Conservation (phyloP, 2,329 filamentous ascomycete genomes). For the Fusarium sp. region DNA sequence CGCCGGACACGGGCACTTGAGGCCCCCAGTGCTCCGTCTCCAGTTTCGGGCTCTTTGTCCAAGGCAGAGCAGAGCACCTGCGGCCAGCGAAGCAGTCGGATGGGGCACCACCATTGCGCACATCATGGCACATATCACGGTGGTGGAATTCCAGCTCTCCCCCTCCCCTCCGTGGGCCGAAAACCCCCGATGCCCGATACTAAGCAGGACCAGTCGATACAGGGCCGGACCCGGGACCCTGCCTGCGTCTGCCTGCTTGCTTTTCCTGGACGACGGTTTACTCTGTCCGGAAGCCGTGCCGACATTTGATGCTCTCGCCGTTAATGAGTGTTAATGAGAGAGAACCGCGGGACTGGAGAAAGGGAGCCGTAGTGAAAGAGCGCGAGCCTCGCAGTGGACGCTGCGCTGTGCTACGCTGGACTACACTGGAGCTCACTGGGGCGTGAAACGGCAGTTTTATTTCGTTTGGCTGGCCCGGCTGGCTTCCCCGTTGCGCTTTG, state of each 20-base stretch:
- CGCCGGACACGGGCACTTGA: conserved; percentile 14
- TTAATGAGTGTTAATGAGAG: conserved; percentile 17
- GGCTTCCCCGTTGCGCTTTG: conserved; percentile 39
- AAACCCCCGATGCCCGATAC: conserved; percentile 28
- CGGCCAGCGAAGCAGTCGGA: neutral
- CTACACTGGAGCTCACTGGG: conserved; percentile 27
- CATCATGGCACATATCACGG: conserved; percentile 29
- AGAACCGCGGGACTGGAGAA: conserved; percentile 31
- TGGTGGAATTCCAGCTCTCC: conserved; percentile 7
- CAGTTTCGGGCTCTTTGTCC: conserved; percentile 16
- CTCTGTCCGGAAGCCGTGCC: conserved; percentile 26
- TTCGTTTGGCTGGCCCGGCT: conserved; percentile 41
- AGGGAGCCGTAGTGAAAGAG: conserved; percentile 32
- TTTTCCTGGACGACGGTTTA: conserved; percentile 19
- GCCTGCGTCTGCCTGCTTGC: conserved; percentile 3
- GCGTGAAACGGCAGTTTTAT: conserved; percentile 39
- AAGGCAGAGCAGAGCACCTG: neutral
- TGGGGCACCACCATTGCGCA: conserved; percentile 5
- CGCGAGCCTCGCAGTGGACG: conserved; percentile 36
- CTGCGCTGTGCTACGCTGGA: conserved; percentile 28
- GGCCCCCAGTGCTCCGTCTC: conserved; percentile 19
- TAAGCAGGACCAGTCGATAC: conserved; percentile 5
- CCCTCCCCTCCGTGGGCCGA: conserved; percentile 17
- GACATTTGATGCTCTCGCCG: conserved; percentile 24
- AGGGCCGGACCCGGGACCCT: conserved; percentile 3